These are phyloP conservation scores for Flaveria robusta DNA, from an alignment of 129 eudicot genomes.

Conservation along the genomic window DNA sequence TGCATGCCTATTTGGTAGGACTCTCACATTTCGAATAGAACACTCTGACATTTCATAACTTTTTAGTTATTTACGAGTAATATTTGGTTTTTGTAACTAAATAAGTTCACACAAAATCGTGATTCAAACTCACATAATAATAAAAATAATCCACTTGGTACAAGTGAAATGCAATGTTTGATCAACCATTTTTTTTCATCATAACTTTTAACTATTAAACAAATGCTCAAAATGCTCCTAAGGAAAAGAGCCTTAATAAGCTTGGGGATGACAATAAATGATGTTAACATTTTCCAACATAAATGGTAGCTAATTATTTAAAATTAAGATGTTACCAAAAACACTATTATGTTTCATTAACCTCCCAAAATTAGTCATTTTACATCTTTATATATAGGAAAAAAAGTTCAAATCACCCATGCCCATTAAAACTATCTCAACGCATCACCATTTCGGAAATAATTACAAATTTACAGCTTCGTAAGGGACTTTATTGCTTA, in stretches of 20 bases:
- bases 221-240: background rate
- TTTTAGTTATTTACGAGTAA: no score
- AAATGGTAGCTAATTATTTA: no score
- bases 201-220: background rate
- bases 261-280: background rate
- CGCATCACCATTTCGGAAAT: background rate
- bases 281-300: background rate
- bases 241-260: no score
- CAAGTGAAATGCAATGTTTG: background rate
- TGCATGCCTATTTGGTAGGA: no score
- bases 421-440: background rate
- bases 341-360: no score
- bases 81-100: no score
- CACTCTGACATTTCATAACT: no score
- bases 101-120: no score
- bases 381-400: background rate
- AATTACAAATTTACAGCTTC: background rate
- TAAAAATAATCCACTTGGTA: background rate
- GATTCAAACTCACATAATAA: background rate
- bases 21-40: no score
- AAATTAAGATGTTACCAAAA: no score
- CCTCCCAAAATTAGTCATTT: background rate
- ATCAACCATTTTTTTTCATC: background rate
- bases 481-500: background rate
- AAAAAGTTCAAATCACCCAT: no score